Evolutionary conservation across 2,329 filamentous ascomycete genomes (phyloP).

Genomic region (Phialemonium atrogriseum): DNA sequence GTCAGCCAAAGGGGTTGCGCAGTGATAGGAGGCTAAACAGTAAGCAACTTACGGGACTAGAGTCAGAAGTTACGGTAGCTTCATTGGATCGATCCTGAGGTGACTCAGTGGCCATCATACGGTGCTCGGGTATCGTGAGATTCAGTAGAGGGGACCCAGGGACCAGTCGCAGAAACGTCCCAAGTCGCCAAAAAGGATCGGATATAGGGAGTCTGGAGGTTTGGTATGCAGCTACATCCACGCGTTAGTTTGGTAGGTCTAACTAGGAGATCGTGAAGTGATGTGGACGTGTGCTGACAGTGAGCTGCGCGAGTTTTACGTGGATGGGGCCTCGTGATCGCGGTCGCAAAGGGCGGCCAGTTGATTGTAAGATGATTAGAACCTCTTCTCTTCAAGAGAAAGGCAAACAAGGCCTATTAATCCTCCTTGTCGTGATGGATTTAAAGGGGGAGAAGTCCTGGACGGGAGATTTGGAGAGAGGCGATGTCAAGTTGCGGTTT

Average conservation of each 20-base stretch:
- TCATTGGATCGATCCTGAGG: slow-evolving; percentile 44
- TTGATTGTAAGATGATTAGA: slow-evolving; percentile 5
- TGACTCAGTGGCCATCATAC: slow-evolving; percentile 60
- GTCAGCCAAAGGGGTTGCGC: slow-evolving; percentile 16
- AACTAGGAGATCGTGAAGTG: no score
- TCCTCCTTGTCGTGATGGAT: slow-evolving; percentile 6
- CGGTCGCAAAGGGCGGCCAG: not conserved
- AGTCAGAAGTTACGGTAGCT: slow-evolving; percentile 40
- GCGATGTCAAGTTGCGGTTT: slow-evolving; percentile 3
- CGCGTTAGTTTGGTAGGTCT: no score
- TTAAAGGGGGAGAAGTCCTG: slow-evolving; percentile 5
- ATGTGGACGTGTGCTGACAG: no score
- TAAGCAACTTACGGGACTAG: slow-evolving; percentile 33
- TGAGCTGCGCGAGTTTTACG: not conserved
- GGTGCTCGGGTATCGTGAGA: slow-evolving; percentile 27
- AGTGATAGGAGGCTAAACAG: slow-evolving; percentile 2
- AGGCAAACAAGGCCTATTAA: slow-evolving; percentile 5
- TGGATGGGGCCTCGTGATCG: not conserved
- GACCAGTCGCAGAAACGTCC: slow-evolving; percentile 8
- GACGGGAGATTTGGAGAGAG: slow-evolving; percentile 1
- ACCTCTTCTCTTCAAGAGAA: slow-evolving; percentile 6
- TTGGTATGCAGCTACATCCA: no score
- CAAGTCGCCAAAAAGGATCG: not conserved
- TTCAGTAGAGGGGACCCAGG: slow-evolving; percentile 6
- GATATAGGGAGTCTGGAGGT: slow-evolving; percentile 3